Base-by-base conservation (phyloP, 2,329 filamentous ascomycete genomes). In the Trichoderma hamatum region DNA sequence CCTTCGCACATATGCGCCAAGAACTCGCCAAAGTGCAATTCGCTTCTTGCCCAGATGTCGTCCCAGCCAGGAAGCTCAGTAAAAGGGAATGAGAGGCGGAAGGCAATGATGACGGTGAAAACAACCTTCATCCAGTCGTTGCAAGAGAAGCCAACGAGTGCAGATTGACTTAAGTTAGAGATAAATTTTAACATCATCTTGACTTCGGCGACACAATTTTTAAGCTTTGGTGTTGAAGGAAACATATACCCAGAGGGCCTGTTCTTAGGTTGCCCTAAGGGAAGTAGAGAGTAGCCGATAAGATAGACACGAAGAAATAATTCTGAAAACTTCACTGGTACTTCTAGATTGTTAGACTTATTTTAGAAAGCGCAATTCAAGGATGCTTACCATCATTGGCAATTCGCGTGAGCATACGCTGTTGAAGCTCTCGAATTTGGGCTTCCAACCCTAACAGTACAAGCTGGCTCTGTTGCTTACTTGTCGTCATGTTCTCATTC, bases 381-480 rank as follows among this genome's bases (percentile, higher is more conserved):
- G 43, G 10, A 49, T 24, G 2, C 43, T 49, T 21, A 49, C 43
- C n/a, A 49, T n/a, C 7, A 49, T 13, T 72, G 3, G 77, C 74
- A 21, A 83, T 69, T 10, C 77, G 72, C 1, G 73, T 71, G 0
- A 81, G 74, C 63, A 86, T 81, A 2, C 69, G 70, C 6, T 73
- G 70, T 51, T 81, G 78, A 72, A 82, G 80, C 49, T 85, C 81
- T n/a, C 73, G 72, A 10, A 84, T 74, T 71, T 86, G 84, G 3
- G 81, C 74, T 69, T 85, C 83, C 32, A 86, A 78, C 0, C 85
- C 84, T 2, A 81, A 76, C n/a, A 84, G 73, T 70, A 86, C 78
- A 21, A 86, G 77, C 3, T 77, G 75, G 24, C 76, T 78, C 55
- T 85, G 82, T 68, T 84, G 79, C 46, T 81, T n/a, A 76, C 6